phyloP scores from a whole-genome alignment of 306 rosid species.

The Gynostemma pentaphyllum region DNA sequence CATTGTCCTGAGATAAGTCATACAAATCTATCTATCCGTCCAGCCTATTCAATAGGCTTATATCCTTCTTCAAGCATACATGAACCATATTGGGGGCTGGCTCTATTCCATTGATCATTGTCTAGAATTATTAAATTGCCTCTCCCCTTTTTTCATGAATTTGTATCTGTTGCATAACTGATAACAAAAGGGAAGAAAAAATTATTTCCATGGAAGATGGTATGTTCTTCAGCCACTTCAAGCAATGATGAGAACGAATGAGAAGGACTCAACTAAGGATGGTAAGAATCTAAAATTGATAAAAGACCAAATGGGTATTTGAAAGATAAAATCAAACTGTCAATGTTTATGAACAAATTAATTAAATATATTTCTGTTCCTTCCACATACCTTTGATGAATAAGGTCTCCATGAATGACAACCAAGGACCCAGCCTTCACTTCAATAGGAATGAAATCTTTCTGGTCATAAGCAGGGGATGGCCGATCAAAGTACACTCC shows the following conservation, averaged over 20 bases:
- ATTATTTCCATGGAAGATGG: neutral
- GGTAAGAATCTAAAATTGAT: neutral
- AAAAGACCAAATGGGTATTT: neutral
- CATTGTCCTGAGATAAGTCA: too few relatives aligned
- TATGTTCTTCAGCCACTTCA: neutral
- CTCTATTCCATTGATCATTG: too few relatives aligned
- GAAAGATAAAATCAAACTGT: neutral
- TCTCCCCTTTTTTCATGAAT: neutral
- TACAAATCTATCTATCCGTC: too few relatives aligned
- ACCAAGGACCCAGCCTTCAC: constrained; percentile 85
- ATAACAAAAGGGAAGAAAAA: neutral
- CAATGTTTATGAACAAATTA: neutral
- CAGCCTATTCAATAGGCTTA: too few relatives aligned
- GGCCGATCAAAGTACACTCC: constrained; percentile 79
- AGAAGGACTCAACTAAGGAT: neutral
- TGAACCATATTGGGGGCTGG: too few relatives aligned
- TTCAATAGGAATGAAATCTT: constrained; percentile 82
- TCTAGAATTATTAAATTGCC: neutral
- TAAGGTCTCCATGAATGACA: constrained; percentile 89
- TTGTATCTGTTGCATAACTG: neutral
- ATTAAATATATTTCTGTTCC: too few relatives aligned
- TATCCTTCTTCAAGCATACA: too few relatives aligned
- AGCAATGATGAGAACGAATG: neutral
- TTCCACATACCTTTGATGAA: constrained; percentile 79
- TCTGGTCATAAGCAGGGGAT: constrained; percentile 53